A percentile compares a stretch with the other conserved stretches of the same genome.
phyloP scores from a whole-genome alignment of 1,284 basidiomycete genomes.

The Marasmius sp. region DNA sequence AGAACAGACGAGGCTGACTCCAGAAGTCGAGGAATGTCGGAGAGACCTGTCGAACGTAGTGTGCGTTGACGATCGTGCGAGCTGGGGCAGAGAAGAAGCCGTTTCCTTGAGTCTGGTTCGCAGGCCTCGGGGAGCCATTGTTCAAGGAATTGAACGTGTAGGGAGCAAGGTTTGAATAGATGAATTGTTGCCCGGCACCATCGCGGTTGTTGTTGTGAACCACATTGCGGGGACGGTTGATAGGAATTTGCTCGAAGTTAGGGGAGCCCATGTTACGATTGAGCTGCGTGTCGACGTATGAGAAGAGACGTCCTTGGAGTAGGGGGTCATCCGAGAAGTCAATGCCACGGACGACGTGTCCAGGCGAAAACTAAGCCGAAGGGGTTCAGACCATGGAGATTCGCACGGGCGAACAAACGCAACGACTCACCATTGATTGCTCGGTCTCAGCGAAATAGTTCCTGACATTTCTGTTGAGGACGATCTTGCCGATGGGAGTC shows the following conservation, averaged over 20 bases:
- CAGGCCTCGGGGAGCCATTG: background rate
- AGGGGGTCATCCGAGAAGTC: slow-evolving; percentile 10
- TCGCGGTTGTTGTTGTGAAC: slow-evolving; percentile 10
- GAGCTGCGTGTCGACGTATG: slow-evolving; percentile 9
- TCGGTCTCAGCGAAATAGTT: slow-evolving; percentile 11
- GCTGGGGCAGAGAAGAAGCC: slow-evolving; percentile 8
- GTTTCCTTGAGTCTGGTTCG: slow-evolving; percentile 5
- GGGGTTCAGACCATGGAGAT: background rate
- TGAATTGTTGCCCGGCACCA: slow-evolving; percentile 6
- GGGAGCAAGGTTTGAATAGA: background rate
- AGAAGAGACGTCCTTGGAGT: slow-evolving; percentile 8
- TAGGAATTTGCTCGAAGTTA: slow-evolving; percentile 8
- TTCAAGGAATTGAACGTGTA: slow-evolving; percentile 7
- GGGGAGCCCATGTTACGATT: slow-evolving; percentile 8
- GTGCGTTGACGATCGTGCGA: background rate
- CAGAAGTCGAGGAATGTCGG: slow-evolving; percentile 2
- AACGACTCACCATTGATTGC: slow-evolving; percentile 8
- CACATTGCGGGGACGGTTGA: background rate
- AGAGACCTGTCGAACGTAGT: background rate
- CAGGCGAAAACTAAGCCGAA: background rate
- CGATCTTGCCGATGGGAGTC: slow-evolving; percentile 7
- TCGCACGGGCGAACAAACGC: too few species aligned
- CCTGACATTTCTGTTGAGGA: slow-evolving; percentile 3
- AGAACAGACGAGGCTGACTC: slow-evolving; percentile 5
- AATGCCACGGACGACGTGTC: slow-evolving; percentile 6